phyloP scores from a whole-genome alignment of 441 rosid species.

The Bocquillonia castaneifolia region DNA sequence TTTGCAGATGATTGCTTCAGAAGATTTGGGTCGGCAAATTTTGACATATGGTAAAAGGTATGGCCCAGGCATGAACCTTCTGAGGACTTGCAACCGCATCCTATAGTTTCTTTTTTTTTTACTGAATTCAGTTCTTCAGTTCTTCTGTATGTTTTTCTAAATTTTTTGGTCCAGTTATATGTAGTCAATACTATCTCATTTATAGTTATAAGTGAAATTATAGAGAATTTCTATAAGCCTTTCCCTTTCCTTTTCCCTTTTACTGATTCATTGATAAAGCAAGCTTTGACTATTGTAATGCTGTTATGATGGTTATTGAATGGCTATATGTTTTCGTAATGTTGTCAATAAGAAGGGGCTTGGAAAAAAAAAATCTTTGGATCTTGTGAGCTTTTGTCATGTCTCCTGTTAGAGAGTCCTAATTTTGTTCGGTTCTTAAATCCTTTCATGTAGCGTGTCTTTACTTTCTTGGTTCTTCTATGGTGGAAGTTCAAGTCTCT shows the following conservation, averaged over 20 bases:
- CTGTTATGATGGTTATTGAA: neutral
- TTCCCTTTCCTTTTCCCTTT: neutral
- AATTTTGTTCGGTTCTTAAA: neutral
- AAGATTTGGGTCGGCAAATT: conserved; percentile 83
- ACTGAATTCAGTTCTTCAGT: neutral
- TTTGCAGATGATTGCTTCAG: conserved; percentile 63
- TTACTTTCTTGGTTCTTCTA: neutral
- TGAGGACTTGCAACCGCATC: neutral
- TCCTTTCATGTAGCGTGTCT: neutral
- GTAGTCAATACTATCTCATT: neutral
- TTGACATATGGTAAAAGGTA: conserved; percentile 87
- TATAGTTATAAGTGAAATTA: neutral
- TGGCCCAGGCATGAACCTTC: neutral
- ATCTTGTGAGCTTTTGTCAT: neutral
- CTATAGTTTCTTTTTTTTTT: neutral
- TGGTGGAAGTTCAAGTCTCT: neutral
- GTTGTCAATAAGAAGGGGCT: neutral
- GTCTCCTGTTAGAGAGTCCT: neutral
- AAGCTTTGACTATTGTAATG: neutral
- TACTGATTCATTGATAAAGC: neutral
- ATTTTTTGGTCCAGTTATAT: neutral
- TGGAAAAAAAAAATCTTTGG: neutral
- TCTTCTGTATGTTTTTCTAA: neutral
- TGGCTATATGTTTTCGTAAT: neutral
- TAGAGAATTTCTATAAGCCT: neutral